Conservation (phyloP, 2,329 filamentous ascomycete genomes). For the Aspergillus udagawae region DNA sequence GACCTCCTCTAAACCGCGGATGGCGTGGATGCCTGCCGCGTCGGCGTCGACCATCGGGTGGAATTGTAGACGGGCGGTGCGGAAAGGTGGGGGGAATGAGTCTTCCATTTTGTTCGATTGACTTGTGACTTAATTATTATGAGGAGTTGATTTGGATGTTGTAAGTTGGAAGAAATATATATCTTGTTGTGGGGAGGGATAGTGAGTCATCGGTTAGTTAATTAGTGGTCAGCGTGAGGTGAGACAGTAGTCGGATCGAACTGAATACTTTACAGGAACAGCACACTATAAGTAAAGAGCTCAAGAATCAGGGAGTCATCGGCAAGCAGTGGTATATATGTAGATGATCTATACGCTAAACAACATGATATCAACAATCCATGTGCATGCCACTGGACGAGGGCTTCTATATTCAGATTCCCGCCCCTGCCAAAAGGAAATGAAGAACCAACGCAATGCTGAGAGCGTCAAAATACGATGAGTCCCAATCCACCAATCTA, state of each 20-base stretch:
- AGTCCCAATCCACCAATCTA: constrained; percentile 38
- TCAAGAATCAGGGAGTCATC: neutral
- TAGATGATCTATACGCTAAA: neutral
- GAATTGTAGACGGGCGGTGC: constrained; percentile 9
- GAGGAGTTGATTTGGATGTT: neutral
- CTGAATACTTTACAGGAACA: neutral
- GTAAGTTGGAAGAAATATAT: neutral
- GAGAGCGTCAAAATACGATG: constrained; percentile 3
- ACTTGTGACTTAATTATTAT: neutral
- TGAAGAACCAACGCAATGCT: neutral
- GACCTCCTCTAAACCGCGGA: constrained; percentile 4
- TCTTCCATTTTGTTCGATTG: neutral
- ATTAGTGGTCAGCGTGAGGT: neutral
- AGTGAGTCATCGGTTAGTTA: neutral
- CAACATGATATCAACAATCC: neutral
- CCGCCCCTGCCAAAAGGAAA: neutral
- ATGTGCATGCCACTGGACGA: neutral
- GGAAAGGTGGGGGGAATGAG: neutral
- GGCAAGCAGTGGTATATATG: neutral
- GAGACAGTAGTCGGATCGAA: neutral
- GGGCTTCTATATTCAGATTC: neutral
- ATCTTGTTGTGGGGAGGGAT: neutral
- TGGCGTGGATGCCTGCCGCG: constrained; percentile 3
- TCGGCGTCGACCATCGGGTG: constrained; percentile 1
- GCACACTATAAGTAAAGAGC: no score